Percentiles rank a stretch among this genome's conserved stretches.
Evolutionary conservation across 2,329 filamentous ascomycete genomes (phyloP).

Genomic region (Verticillium albo-atrum): DNA sequence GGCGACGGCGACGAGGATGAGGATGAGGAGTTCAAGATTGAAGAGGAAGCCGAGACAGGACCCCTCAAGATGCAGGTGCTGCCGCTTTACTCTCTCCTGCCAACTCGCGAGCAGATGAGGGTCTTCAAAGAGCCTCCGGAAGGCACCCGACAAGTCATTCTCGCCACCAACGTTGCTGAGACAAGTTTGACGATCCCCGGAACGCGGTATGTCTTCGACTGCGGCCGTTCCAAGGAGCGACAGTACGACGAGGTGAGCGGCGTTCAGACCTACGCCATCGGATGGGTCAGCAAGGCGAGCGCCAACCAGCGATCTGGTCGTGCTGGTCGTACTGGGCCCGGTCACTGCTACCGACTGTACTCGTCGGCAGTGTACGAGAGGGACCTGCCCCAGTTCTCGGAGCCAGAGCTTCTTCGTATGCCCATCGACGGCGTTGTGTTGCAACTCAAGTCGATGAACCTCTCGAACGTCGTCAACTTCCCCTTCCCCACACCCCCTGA

Average conservation of each 20-base stretch:
- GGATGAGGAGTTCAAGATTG: conserved; percentile 65
- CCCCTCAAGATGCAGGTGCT: conserved; percentile 74
- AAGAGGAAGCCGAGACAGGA: conserved; percentile 56
- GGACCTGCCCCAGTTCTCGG: conserved; percentile 79
- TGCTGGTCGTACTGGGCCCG: conserved; percentile 90
- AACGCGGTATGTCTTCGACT: conserved; percentile 93
- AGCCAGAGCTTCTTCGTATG: conserved; percentile 85
- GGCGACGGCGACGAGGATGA: conserved; percentile 52
- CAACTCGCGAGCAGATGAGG: conserved; percentile 83
- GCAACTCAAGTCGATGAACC: conserved; percentile 90
- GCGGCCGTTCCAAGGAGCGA: conserved; percentile 86
- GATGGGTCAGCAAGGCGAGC: conserved; percentile 97
- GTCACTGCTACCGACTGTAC: conserved; percentile 92
- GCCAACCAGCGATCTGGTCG: conserved; percentile 88
- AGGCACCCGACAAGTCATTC: conserved; percentile 76
- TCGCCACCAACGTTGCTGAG: conserved; percentile 95
- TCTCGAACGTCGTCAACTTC: conserved; percentile 87
- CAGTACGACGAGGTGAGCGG: conserved; percentile 83
- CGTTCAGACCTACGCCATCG: conserved; percentile 91
- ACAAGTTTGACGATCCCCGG: conserved; percentile 96
- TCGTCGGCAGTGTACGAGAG: conserved; percentile 91
- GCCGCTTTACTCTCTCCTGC: conserved; percentile 89
- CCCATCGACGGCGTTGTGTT: conserved; percentile 90
- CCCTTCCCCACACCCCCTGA: conserved; percentile 92
- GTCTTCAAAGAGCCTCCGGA: conserved; percentile 86